Conservation (phyloP, 148 eudicot genomes). For the Beta vulgaris region DNA sequence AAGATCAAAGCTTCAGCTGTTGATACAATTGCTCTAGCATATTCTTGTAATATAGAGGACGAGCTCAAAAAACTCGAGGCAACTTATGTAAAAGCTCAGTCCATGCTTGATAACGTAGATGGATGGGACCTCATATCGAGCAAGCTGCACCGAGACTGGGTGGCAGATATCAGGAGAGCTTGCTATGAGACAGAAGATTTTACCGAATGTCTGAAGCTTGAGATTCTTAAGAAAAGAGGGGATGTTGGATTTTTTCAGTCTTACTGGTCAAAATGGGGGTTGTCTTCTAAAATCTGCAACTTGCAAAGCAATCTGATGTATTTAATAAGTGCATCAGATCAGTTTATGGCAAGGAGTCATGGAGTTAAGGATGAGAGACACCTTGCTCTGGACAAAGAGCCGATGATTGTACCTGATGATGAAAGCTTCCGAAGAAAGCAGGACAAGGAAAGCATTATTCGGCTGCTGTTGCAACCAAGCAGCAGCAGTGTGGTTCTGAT, state of each 20-base stretch:
- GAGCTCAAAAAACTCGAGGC: conserved; percentile 18
- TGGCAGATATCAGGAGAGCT: conserved; percentile 19
- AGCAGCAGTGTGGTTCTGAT: conserved; percentile 5
- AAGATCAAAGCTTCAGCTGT: conserved; percentile 14
- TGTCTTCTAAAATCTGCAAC: conserved; percentile 6
- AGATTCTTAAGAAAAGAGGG: conserved; percentile 4
- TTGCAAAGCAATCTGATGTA: conserved; percentile 9
- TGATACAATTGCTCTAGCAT: conserved; percentile 12
- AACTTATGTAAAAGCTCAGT: conserved; percentile 6
- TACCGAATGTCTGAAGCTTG: not conserved
- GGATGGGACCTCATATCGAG: conserved; percentile 26
- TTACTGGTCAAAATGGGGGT: conserved; percentile 10
- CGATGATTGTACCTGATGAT: conserved; percentile 2
- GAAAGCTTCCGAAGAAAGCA: conserved; percentile 14
- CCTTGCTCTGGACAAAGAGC: not conserved
- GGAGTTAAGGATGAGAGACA: not conserved
- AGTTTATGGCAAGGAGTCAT: not conserved
- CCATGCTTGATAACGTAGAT: conserved; percentile 9
- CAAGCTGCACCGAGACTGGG: conserved; percentile 21
- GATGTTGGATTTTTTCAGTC: conserved; percentile 2
- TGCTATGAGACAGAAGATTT: conserved; percentile 23
- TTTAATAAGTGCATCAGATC: not conserved
- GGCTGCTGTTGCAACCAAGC: not conserved
- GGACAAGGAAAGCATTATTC: conserved; percentile 12
- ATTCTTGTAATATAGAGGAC: conserved; percentile 10